phyloP scores from a whole-genome alignment of 441 rosid genomes.

The Populus tomentosa region DNA sequence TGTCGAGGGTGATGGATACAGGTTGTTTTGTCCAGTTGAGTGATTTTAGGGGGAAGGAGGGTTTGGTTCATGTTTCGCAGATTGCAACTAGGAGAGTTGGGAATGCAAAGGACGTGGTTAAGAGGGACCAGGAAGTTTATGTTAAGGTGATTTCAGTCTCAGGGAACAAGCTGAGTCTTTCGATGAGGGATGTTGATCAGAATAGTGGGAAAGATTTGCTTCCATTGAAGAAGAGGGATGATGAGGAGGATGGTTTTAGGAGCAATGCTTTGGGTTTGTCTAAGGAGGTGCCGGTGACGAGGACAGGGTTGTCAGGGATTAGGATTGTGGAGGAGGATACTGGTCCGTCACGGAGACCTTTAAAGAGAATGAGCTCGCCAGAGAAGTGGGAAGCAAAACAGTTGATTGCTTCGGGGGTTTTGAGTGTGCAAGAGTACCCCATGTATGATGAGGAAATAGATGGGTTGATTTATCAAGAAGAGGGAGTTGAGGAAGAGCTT shows the following conservation, averaged over 20 bases:
- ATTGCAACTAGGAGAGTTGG: conserved; percentile 60
- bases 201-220: conserved; percentile 69
- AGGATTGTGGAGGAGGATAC: conserved; percentile 51
- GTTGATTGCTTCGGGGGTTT: conserved; percentile 77
- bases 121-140: conserved; percentile 67
- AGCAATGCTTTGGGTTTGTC: conserved; percentile 46
- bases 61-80: conserved; percentile 79
- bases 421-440: conserved; percentile 56
- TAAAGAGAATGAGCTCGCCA: conserved; percentile 85
- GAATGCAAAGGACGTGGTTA: conserved; percentile 62
- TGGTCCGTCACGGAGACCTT: conserved; percentile 57
- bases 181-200: conserved; percentile 88
- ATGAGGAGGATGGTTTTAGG: conserved; percentile 48
- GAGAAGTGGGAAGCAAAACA: conserved; percentile 94
- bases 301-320: conserved; percentile 71
- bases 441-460: conserved; percentile 80
- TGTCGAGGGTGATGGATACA: conserved; percentile 69
- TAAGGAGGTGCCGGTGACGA: conserved; percentile 45
- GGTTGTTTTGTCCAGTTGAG: conserved; percentile 75
- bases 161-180: conserved; percentile 53
- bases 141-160: conserved; percentile 70
- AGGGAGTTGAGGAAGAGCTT: conserved; percentile 93
- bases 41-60: conserved; percentile 73
- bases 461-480: conserved; percentile 77
- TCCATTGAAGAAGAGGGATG: conserved; percentile 50